Percentiles rank a stretch among this genome's conserved stretches.
Evolutionary conservation across 371 early-diverging fungal genomes (phyloP).

Genomic region (Mucor racemosus): DNA sequence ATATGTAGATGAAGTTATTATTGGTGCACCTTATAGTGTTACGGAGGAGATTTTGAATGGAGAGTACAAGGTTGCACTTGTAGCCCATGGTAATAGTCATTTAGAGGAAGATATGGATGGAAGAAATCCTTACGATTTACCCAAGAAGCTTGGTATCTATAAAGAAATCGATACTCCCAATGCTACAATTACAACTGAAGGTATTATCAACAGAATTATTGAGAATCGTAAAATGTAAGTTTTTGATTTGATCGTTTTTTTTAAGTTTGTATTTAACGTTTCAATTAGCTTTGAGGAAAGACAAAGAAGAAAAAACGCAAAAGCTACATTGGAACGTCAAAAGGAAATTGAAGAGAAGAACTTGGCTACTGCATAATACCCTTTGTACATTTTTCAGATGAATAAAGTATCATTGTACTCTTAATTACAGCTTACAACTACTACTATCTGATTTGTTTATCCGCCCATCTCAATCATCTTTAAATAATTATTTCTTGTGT

Average conservation of each 20-base stretch:
- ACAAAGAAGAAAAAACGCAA: slow-evolving; percentile 74
- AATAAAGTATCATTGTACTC: too few species aligned
- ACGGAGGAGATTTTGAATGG: slow-evolving; percentile 79
- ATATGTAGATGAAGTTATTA: slow-evolving; percentile 90
- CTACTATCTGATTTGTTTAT: too few species aligned
- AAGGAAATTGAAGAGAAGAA: slow-evolving; percentile 66
- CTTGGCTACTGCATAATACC: slow-evolving; percentile 7
- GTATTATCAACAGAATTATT: slow-evolving; percentile 88
- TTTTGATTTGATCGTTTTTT: slow-evolving; percentile 17
- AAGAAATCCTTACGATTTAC: slow-evolving; percentile 82
- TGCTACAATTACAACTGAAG: slow-evolving; percentile 79
- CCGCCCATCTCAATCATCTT: too few species aligned
- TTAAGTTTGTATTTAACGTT: not conserved
- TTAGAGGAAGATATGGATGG: slow-evolving; percentile 72
- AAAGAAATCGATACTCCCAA: slow-evolving; percentile 75
- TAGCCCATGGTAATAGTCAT: slow-evolving; percentile 77
- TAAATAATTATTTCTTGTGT: too few species aligned
- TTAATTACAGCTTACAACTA: too few species aligned
- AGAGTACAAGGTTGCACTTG: slow-evolving; percentile 82
- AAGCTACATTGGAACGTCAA: slow-evolving; percentile 70
- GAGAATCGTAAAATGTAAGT: slow-evolving; percentile 80
- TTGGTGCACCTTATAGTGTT: slow-evolving; percentile 87
- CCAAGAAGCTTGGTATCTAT: slow-evolving; percentile 77
- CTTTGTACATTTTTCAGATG: not conserved
- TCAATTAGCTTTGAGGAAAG: slow-evolving; percentile 65